phyloP scores from a whole-genome alignment of 139 green algal genomes.

The Coccomyxa sp. region DNA sequence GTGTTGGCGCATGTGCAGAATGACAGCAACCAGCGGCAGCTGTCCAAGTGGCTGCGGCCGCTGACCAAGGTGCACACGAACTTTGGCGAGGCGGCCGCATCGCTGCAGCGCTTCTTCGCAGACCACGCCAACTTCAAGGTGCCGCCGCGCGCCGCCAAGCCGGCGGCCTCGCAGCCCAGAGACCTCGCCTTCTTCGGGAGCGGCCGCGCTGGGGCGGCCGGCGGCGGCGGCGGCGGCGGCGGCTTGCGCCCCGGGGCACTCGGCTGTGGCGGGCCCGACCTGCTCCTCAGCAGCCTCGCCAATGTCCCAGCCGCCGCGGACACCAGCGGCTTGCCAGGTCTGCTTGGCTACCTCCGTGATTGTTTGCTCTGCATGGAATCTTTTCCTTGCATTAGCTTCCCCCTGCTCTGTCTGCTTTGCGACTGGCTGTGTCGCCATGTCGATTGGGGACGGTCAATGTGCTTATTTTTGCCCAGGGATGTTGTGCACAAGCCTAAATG shows the following conservation, averaged over 20 bases:
- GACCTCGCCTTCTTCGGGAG: neutral
- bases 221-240: too few species aligned
- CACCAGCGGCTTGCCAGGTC: neutral
- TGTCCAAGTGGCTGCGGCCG: slow-evolving; percentile 73
- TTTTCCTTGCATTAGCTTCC: neutral
- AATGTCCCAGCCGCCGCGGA: neutral
- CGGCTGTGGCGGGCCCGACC: neutral
- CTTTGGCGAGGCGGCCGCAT: slow-evolving; percentile 62
- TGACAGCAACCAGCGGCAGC: slow-evolving; percentile 36
- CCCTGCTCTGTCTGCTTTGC: neutral
- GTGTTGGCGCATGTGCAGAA: neutral
- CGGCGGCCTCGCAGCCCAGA: neutral
- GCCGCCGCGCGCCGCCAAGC: neutral
- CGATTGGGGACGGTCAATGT: neutral
- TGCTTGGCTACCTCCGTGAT: neutral
- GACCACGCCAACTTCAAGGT: slow-evolving; percentile 23
- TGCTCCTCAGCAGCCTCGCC: neutral
- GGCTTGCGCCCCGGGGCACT: too few species aligned
- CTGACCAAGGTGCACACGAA: slow-evolving; percentile 41
- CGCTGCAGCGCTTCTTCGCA: slow-evolving; percentile 79
- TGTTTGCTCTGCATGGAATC: neutral
- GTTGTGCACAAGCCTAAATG: neutral
- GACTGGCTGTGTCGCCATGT: neutral
- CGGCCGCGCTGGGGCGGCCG: neutral
- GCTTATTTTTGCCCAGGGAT: neutral